Conservation (phyloP, 176 grass and related monocot species). For the Urochloa ruziziensis region DNA sequence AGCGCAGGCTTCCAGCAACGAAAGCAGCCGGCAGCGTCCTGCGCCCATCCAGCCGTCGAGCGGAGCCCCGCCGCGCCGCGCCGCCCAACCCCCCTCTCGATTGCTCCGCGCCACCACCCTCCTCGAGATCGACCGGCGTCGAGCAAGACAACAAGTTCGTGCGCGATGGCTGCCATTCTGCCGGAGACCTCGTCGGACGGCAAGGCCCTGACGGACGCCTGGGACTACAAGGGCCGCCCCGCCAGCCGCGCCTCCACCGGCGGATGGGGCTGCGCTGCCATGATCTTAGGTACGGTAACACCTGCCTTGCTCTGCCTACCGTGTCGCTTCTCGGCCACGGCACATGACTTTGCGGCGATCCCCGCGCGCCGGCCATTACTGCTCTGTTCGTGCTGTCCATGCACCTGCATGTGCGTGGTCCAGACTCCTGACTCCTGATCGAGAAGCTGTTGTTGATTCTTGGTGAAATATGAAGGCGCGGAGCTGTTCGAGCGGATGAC, state of each 20-base stretch:
- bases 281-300: slow-evolving; percentile 74
- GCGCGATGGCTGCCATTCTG: slow-evolving; percentile 50
- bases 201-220: slow-evolving; percentile 69
- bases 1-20: not conserved
- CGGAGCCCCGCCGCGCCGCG: not conserved
- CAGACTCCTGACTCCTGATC: not conserved
- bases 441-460: not conserved
- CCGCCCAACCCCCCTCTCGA: not conserved
- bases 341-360: too few relatives aligned
- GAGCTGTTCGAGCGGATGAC: slow-evolving; percentile 94
- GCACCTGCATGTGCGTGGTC: not conserved
- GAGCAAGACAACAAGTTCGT: not conserved
- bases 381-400: not conserved
- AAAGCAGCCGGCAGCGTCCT: not conserved
- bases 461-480: slow-evolving; percentile 40
- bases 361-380: not conserved
- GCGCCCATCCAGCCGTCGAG: not conserved
- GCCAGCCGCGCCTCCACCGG: slow-evolving; percentile 57
- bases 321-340: not conserved
- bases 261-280: slow-evolving; percentile 72
- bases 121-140: not conserved
- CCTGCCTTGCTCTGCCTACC: not conserved
- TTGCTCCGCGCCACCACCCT: not conserved
- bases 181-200: slow-evolving; percentile 41
- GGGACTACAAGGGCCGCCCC: slow-evolving; percentile 82